Evolutionary conservation across 305 asterid species (phyloP).

Genomic region (Rubia tinctorum): DNA sequence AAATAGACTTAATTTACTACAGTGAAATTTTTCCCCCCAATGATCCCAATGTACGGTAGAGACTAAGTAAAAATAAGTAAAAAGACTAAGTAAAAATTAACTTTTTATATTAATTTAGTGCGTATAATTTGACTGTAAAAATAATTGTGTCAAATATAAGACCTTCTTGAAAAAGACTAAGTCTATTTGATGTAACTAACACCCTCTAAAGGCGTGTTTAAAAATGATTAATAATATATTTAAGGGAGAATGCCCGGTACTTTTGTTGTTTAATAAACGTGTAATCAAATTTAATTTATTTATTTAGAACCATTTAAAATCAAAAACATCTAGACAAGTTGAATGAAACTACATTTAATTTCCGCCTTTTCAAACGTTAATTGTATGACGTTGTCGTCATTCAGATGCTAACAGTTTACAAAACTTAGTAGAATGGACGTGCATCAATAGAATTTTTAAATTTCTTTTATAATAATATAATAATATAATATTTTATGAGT

Average conservation of each 20-base stretch:
- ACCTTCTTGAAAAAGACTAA: neutral
- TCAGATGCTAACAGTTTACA: neutral
- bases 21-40: too few relatives aligned
- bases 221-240: too few relatives aligned
- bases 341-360: neutral
- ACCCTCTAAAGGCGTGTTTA: neutral
- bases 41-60: too few relatives aligned
- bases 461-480: too few relatives aligned
- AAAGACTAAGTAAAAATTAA: too few relatives aligned
- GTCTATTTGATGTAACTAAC: slow-evolving; percentile 1
- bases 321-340: neutral
- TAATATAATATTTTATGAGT: too few relatives aligned
- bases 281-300: too few relatives aligned
- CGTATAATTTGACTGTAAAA: neutral
- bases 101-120: neutral
- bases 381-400: neutral
- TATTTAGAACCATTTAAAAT: too few relatives aligned
- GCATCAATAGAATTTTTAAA: too few relatives aligned
- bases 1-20: too few relatives aligned
- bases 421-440: neutral
- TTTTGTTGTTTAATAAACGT: neutral
- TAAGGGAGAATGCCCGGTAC: neutral
- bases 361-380: neutral
- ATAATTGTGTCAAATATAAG: neutral
- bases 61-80: too few relatives aligned